A percentile compares a stretch with the other conserved stretches of the same genome.
phyloP scores from a whole-genome alignment of 208 protist genomes.

The Wallacemonas sp. region DNA sequence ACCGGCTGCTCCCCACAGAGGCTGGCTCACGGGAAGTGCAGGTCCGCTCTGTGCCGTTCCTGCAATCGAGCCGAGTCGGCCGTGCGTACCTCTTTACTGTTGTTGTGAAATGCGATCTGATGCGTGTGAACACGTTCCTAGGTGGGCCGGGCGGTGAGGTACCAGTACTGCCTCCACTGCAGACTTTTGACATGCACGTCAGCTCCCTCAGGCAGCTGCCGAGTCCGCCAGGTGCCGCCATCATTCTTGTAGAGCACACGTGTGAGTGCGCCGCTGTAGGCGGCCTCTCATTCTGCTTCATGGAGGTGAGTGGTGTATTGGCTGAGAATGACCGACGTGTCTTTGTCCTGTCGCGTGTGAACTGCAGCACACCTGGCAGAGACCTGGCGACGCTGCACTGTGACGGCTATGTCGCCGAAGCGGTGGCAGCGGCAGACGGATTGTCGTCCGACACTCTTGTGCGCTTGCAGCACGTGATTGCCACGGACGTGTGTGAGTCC shows the following conservation, averaged over 20 bases:
- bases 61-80: background rate
- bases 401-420: conserved; percentile 3
- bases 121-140: background rate
- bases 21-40: background rate
- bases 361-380: background rate
- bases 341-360: conserved; percentile 5
- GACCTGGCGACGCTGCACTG: background rate
- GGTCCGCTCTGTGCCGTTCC: background rate
- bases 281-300: background rate
- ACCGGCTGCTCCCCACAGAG: background rate
- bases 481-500: background rate
- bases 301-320: conserved; percentile 1
- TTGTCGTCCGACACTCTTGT: background rate
- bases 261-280: background rate
- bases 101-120: background rate
- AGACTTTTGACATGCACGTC: background rate
- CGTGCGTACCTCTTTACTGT: background rate
- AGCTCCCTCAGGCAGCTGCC: background rate
- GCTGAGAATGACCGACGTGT: background rate
- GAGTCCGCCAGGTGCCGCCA: background rate
- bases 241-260: background rate
- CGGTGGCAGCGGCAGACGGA: background rate
- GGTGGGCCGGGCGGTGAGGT: background rate
- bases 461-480: background rate
- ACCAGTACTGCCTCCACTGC: background rate